Evolutionary conservation across 441 rosid genomes (phyloP), one percentile per base, ranked within the genome.

Genomic region (Macaranga tanarius): DNA sequence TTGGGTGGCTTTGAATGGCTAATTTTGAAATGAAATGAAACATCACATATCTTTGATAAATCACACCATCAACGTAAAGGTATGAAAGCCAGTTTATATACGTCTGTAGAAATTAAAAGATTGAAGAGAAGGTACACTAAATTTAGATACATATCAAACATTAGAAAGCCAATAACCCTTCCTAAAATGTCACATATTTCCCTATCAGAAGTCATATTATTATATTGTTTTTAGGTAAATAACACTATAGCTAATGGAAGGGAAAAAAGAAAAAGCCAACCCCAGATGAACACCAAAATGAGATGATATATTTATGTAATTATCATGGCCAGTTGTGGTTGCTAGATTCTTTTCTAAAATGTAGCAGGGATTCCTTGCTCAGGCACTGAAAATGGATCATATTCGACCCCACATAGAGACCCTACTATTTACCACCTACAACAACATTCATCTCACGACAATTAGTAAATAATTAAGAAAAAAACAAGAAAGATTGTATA

Each of bases 371-470:
- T 91, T 31, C 99, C 97, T 66, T 84, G 78, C 68, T 62, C 75
- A 64, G 98, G 99, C 52, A 95, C 86, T 12, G 97, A 98, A 72
- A 95, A 95, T 74, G 99, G 99, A 62, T 90, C 80, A 72, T 92
- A 89, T 70, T 91, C 86, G 72, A 91, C 84, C 81, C 97, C 93
- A 76, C 72, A 48, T 52, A 73, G 79, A 13, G 77, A 65, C 47
- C 92, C 92, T 78, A 82, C 85, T 79, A 87, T 83, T 76, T 91
- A 89, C 91, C 96, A 95, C 80, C 97, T 95, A 82, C 88, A 19
- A 7, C 16, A 50, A 58, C 50, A 57, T n/a, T 64, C 25, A 65
- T 15, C 48, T 66, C 34, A 1, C 51, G 42, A 1, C 23, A 17
- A 70, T 51, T 16, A 12, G 50, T 23, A 54, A 7, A 19, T n/a